phyloP scores from a whole-genome alignment of 176 grass and related monocot species.

The Oryza punctata region DNA sequence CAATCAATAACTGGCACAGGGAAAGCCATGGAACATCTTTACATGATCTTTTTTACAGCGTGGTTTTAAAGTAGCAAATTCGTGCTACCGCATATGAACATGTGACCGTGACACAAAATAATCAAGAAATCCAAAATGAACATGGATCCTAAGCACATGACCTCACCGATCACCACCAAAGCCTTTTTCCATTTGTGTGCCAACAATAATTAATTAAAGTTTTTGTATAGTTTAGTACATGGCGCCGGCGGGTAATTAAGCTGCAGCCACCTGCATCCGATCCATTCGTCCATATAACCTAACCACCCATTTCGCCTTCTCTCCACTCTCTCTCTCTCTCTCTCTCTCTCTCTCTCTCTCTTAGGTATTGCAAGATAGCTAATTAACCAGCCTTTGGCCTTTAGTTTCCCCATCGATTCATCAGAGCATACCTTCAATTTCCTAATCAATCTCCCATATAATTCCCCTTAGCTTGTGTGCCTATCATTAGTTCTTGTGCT shows the following conservation, averaged over 20 bases:
- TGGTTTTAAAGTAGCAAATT: background rate
- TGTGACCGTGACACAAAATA: background rate
- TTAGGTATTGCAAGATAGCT: background rate
- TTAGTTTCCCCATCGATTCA: slow-evolving; percentile 3
- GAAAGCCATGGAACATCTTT: background rate
- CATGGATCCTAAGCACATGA: background rate
- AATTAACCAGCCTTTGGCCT: background rate
- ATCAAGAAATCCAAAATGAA: background rate
- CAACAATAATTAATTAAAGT: slow-evolving; percentile 11
- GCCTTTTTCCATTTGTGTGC: slow-evolving; percentile 25
- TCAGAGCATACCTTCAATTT: background rate
- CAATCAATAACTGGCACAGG: background rate
- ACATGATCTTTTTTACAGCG: background rate
- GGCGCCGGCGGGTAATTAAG: background rate
- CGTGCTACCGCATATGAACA: background rate
- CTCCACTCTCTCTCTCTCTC: background rate
- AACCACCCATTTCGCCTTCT: slow-evolving; percentile 12
- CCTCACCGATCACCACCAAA: background rate
- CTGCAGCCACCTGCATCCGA: slow-evolving; percentile 28
- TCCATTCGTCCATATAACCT: slow-evolving; percentile 34
- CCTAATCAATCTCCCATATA: background rate
- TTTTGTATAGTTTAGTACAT: background rate
- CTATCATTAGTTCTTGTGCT: background rate
- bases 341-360: background rate
- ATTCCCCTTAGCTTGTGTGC: background rate